These are phyloP conservation scores for Ceratocystis smalleyi DNA, from an alignment of 2,329 filamentous ascomycete species.

Conservation along the genomic window DNA sequence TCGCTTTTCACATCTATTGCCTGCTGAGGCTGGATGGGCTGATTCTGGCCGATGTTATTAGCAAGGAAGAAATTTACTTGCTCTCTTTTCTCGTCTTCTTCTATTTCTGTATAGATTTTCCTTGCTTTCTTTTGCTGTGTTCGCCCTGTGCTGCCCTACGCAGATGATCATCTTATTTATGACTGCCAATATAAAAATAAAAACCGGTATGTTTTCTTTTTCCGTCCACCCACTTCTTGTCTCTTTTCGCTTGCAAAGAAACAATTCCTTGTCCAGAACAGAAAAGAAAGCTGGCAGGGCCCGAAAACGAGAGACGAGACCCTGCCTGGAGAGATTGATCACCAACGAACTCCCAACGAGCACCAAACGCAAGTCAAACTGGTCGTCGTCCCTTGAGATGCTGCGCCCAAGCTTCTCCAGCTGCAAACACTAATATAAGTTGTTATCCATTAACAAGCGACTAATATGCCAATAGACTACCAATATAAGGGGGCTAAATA, in stretches of 20 bases:
- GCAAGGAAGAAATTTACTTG: neutral
- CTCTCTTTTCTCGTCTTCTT: neutral
- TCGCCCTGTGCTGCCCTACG: neutral
- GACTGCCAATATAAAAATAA: neutral
- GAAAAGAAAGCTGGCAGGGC: neutral
- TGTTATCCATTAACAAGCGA: neutral
- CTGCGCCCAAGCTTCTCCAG: too few species aligned
- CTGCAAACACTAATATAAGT: too few species aligned
- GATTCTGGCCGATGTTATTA: too few species aligned
- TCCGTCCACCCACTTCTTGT: neutral
- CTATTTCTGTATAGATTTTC: neutral
- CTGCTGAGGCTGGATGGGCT: too few species aligned
- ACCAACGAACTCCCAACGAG: too few species aligned
- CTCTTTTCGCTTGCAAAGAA: neutral
- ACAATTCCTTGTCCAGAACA: neutral
- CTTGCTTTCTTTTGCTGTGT: neutral
- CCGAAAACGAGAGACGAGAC: neutral
- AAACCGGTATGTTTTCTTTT: neutral
- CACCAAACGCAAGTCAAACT: too few species aligned
- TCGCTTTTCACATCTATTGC: too few species aligned
- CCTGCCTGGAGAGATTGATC: too few species aligned
- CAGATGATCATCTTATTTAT: neutral
- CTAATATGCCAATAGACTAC: neutral
- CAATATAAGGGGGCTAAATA: too few species aligned
- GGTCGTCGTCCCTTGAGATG: too few species aligned